phyloP scores from a whole-genome alignment of 139 green algal species.

The Chlamydomonas sphaeroides region DNA sequence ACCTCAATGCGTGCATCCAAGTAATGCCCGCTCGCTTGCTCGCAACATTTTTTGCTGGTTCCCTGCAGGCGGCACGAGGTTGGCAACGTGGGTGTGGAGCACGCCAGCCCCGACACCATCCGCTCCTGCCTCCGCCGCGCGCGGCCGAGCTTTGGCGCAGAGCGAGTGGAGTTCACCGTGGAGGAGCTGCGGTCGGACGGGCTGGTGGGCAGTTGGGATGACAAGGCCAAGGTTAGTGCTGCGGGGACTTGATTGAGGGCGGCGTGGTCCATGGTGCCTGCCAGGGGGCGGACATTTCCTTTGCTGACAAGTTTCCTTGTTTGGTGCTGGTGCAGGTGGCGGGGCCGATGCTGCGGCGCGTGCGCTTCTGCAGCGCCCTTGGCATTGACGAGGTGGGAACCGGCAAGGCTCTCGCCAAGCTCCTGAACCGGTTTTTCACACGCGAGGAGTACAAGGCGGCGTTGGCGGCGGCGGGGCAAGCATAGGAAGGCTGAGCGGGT shows the following conservation, averaged over 20 bases:
- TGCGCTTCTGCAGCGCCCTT: constrained; percentile 8
- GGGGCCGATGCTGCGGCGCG: constrained; percentile 8
- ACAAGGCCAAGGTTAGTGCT: constrained; percentile 36
- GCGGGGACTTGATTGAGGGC: not conserved
- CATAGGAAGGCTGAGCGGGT: no score
- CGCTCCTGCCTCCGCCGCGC: constrained; percentile 30
- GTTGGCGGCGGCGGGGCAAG: not conserved
- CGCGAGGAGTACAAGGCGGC: constrained; percentile 7
- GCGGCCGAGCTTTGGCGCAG: constrained; percentile 6
- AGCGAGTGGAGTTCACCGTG: constrained; percentile 31
- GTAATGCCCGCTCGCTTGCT: no score
- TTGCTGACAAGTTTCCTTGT: not conserved
- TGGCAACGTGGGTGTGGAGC: constrained; percentile 65
- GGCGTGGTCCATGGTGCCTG: no score
- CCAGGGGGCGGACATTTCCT: not conserved
- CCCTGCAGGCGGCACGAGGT: constrained; percentile 56
- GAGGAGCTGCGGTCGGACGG: constrained; percentile 45
- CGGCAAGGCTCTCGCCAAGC: constrained; percentile 29
- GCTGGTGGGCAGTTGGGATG: constrained; percentile 43
- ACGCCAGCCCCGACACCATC: constrained; percentile 45
- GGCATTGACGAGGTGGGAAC: constrained; percentile 29
- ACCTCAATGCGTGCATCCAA: no score
- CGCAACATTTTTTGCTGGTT: no score
- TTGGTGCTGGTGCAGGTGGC: not conserved
- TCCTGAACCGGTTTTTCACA: constrained; percentile 41